phyloP scores from a whole-genome alignment of 768 basidiomycete species.

The Obba rivulosa region DNA sequence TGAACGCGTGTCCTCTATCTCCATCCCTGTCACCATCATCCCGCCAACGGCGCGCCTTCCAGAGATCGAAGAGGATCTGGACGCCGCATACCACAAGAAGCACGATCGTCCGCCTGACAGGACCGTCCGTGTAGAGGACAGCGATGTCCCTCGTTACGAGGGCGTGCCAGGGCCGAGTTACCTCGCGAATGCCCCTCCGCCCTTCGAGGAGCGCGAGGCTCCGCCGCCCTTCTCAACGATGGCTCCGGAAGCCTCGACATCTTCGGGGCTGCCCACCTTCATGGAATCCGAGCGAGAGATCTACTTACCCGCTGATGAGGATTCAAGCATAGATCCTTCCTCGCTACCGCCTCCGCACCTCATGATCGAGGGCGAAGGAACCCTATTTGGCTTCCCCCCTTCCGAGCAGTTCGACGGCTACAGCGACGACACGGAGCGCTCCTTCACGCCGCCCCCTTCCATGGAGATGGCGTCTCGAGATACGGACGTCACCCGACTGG shows the following conservation, averaged over 20 bases:
- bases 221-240: constrained; percentile 60
- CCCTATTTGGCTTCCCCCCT: constrained; percentile 65
- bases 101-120: constrained; percentile 74
- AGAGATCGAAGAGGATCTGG: constrained; percentile 66
- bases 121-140: constrained; percentile 67
- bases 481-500: constrained; percentile 62
- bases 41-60: constrained; percentile 76
- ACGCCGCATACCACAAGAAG: constrained; percentile 80
- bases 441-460: constrained; percentile 68
- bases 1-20: constrained; percentile 58
- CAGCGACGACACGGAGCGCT: constrained; percentile 53
- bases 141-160: constrained; percentile 64
- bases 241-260: constrained; percentile 21
- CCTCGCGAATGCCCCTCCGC: constrained; percentile 65
- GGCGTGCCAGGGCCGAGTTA: constrained; percentile 76
- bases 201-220: constrained; percentile 79
- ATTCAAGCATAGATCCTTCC: constrained; percentile 29
- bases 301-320: constrained; percentile 48
- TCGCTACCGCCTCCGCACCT: constrained; percentile 26
- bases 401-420: constrained; percentile 81
- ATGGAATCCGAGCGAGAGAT: constrained; percentile 77
- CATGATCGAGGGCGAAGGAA: constrained; percentile 67
- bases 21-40: constrained; percentile 67
- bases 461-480: constrained; percentile 72
- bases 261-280: constrained; percentile 50